These are phyloP conservation scores for Pythium folliculosum DNA, from an alignment of 352 stramenopile species.

Conservation along the genomic window DNA sequence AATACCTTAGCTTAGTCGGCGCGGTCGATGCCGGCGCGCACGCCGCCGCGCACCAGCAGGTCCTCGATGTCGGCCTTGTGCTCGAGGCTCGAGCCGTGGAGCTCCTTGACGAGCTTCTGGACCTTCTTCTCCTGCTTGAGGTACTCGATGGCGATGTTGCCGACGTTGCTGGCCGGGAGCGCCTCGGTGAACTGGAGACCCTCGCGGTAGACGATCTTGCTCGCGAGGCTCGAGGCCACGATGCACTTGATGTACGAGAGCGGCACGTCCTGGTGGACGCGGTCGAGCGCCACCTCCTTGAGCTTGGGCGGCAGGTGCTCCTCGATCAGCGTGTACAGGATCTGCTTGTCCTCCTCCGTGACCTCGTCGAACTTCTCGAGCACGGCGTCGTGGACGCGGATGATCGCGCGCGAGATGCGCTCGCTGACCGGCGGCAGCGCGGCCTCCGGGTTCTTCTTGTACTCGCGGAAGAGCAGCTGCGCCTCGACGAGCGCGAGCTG, in stretches of 20 bases:
- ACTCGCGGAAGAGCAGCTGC: constrained; percentile 98
- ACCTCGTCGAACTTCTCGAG: constrained; percentile 91
- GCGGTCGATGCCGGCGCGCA: constrained; percentile 68
- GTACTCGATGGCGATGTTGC: constrained; percentile 92
- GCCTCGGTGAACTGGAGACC: constrained; percentile 95
- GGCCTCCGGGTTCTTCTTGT: constrained; percentile 85
- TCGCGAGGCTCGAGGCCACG: constrained; percentile 94
- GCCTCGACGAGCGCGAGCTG: constrained; percentile 93
- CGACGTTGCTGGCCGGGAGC: constrained; percentile 91
- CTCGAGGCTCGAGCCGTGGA: constrained; percentile 47
- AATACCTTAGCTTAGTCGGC: constrained; percentile 19
- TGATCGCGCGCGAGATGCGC: constrained; percentile 96
- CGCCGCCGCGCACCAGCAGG: constrained; percentile 69
- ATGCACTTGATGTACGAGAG: constrained; percentile 97
- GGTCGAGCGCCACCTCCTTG: constrained; percentile 92
- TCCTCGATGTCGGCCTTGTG: constrained; percentile 76
- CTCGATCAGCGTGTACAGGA: constrained; percentile 85
- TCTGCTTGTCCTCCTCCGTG: constrained; percentile 74
- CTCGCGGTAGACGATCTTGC: constrained; percentile 98
- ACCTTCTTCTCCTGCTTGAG: constrained; percentile 96
- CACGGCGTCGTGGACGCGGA: constrained; percentile 94
- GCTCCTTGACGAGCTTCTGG: constrained; percentile 75
- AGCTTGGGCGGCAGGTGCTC: constrained; percentile 95
- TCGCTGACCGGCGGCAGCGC: constrained; percentile 92
- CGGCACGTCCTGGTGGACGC: constrained; percentile 92